Percentiles rank a stretch among this genome's conserved stretches.
Conservation (phyloP, 1,139 yeast genomes). For the Magnusiomyces sp. region DNA sequence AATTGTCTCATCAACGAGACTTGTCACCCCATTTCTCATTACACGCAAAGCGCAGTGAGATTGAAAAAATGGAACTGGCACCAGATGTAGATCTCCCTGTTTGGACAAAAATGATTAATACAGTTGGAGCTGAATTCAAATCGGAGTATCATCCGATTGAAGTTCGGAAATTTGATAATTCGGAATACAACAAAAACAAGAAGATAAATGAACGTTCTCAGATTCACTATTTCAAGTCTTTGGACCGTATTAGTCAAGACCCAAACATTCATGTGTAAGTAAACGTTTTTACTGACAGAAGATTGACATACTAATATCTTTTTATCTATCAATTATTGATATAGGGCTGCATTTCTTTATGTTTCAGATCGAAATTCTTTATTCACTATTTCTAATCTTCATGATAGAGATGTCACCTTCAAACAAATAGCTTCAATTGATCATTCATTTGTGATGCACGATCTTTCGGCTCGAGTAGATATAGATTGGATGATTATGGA, state of each 20-base stretch:
- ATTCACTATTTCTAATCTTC: constrained; percentile 27
- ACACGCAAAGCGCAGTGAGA: constrained; percentile 14
- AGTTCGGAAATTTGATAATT: constrained; percentile 25
- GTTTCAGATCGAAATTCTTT: constrained; percentile 31
- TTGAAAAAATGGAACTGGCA: constrained; percentile 21
- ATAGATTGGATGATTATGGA: constrained; percentile 29
- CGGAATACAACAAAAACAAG: constrained; percentile 17
- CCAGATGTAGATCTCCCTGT: constrained; percentile 27
- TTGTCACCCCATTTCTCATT: constrained; percentile 18
- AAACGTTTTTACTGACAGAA: neutral
- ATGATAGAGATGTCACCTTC: constrained; percentile 18
- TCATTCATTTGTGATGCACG: constrained; percentile 29
- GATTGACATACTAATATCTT: neutral
- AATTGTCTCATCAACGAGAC: constrained; percentile 21
- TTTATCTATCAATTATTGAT: neutral
- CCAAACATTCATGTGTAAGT: constrained; percentile 24
- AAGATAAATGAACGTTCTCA: constrained; percentile 22
- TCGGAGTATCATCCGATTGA: constrained; percentile 28
- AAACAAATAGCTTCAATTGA: constrained; percentile 28
- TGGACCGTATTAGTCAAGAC: constrained; percentile 19
- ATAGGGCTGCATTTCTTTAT: constrained; percentile 25
- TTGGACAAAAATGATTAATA: constrained; percentile 20
- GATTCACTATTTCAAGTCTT: constrained; percentile 25
- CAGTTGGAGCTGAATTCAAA: constrained; percentile 12
- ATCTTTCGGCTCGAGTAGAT: constrained; percentile 23